phyloP scores from a whole-genome alignment of 2,329 filamentous ascomycete species.

The Colletotrichum nymphaeae region DNA sequence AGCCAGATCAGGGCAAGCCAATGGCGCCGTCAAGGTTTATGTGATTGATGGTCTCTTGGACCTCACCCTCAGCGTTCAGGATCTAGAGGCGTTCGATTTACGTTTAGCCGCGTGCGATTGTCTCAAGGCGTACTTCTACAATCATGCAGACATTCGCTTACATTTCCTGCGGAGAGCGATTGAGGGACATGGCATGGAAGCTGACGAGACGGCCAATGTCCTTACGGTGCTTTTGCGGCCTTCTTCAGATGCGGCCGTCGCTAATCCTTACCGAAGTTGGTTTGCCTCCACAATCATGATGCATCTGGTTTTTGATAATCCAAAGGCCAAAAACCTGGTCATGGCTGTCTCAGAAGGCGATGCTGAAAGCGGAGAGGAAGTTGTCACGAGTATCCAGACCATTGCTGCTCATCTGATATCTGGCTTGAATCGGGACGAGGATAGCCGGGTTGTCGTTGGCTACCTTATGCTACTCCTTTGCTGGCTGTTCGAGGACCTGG shows the following conservation, averaged over 20 bases:
- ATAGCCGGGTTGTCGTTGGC: constrained; percentile 82
- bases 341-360: constrained; percentile 91
- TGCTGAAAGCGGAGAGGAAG: constrained; percentile 89
- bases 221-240: constrained; percentile 83
- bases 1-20: constrained; percentile 54
- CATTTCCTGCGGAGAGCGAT: constrained; percentile 93
- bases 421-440: constrained; percentile 79
- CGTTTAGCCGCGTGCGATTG: constrained; percentile 89
- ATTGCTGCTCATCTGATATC: constrained; percentile 88
- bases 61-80: constrained; percentile 76
- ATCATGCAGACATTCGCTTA: constrained; percentile 81
- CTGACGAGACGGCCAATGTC: constrained; percentile 88
- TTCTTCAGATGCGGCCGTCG: constrained; percentile 67
- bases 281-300: constrained; percentile 89
- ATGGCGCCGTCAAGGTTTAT: constrained; percentile 75
- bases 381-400: constrained; percentile 92
- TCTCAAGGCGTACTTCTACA: constrained; percentile 90
- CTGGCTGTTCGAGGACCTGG: constrained; percentile 93
- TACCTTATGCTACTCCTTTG: constrained; percentile 90
- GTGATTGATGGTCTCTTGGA: constrained; percentile 95
- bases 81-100: constrained; percentile 78
- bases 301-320: constrained; percentile 85
- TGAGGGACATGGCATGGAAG: constrained; percentile 81
- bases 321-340: constrained; percentile 80
- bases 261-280: constrained; percentile 89